These are phyloP conservation scores for Straminergon stramineum DNA, from an alignment of 225 moss, liverwort and hornwort species.

Conservation along the genomic window DNA sequence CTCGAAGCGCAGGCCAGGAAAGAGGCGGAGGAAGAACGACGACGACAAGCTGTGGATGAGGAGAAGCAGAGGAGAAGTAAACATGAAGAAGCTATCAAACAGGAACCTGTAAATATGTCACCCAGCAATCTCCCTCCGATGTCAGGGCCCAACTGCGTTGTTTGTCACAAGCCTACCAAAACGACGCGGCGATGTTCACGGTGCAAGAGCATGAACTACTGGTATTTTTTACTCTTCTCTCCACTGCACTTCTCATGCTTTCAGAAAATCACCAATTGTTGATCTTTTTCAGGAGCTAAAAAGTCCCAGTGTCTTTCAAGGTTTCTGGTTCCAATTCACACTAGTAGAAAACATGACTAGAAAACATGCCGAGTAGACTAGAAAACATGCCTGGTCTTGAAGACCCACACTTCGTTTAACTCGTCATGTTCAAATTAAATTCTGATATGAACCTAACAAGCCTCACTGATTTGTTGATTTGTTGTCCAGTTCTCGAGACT, in stretches of 20 bases:
- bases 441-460: neutral
- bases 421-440: neutral
- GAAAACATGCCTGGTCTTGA: neutral
- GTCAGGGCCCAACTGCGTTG: slow-evolving; percentile 30
- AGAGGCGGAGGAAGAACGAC: slow-evolving; percentile 25
- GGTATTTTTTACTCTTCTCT: slow-evolving; percentile 19
- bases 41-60: slow-evolving; percentile 1
- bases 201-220: slow-evolving; percentile 83
- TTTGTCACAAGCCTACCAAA: slow-evolving; percentile 51
- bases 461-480: neutral
- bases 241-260: neutral
- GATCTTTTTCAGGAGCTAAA: neutral
- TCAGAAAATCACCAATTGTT: too few species aligned
- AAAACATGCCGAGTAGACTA: neutral
- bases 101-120: slow-evolving; percentile 5
- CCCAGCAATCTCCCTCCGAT: slow-evolving; percentile 1
- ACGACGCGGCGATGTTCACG: slow-evolving; percentile 63
- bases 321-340: neutral
- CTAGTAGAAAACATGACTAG: neutral
- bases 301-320: neutral
- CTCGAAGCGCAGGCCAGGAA: slow-evolving; percentile 25
- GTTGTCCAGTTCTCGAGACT: slow-evolving; percentile 57
- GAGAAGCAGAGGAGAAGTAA: slow-evolving; percentile 9
- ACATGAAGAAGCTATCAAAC: slow-evolving; percentile 2
- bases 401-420: neutral